Conservation (phyloP, 225 moss, liverwort and hornwort genomes). For the Anthoceros angustus region DNA sequence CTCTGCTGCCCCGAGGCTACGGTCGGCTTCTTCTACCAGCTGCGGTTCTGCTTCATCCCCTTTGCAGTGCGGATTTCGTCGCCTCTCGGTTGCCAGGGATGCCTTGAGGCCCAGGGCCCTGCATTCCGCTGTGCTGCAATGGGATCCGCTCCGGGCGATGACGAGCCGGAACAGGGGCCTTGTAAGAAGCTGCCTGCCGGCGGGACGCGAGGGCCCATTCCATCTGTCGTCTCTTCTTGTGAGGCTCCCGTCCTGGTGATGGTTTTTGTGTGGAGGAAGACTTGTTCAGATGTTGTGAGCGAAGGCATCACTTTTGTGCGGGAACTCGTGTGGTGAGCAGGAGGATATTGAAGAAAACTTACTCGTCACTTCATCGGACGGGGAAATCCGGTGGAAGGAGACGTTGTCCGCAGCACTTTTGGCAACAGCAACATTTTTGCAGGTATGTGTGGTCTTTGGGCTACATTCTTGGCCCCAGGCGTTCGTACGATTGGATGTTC, state of each 20-base stretch:
- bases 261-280: not conserved
- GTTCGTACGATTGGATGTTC: not conserved
- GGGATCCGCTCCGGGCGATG: not conserved
- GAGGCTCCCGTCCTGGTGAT: not conserved
- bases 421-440: constrained; percentile 1
- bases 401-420: not conserved
- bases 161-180: not conserved
- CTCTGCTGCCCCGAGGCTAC: not conserved
- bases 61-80: not conserved
- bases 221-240: not conserved
- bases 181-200: not conserved
- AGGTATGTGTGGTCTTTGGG: not conserved
- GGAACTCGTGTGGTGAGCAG: not conserved
- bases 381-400: not conserved
- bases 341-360: not conserved
- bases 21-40: not conserved
- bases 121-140: not conserved
- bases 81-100: not conserved
- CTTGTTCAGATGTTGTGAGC: no score
- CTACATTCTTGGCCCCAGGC: not conserved
- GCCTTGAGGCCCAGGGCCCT: not conserved
- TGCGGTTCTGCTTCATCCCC: not conserved
- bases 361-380: not conserved
- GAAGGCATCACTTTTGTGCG: not conserved
- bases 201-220: not conserved